Evolutionary conservation across 78 protist species (phyloP), one percentile per base, ranked within the genome.

Genomic region (Tieghemostelium lacteum): DNA sequence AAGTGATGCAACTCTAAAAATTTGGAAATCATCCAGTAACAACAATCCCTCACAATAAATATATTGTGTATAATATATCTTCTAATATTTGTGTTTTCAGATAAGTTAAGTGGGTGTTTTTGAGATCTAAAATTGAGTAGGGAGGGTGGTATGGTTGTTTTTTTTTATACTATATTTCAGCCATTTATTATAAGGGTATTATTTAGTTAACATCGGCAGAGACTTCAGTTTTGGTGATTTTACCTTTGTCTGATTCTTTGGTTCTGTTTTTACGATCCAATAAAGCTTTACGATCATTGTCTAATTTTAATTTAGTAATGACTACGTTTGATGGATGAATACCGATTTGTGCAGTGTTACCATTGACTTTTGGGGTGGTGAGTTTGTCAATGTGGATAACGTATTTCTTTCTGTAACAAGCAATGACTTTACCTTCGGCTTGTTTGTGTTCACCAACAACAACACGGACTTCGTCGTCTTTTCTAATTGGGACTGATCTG

Each of bases 391-490:
- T 65, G 97, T 98, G 96, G 94, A 99, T 87, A 73, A 92, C 94
- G 92, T 74, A 98, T 93, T 97, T 97, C 94, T 87, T 67, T 40
- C 99, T 96, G 99, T 97, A 95, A 77, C 96, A 97, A 36, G 72
- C 49, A 37, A 78, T 50, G 67, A 98, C 96, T 95, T 97, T 93
- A 73, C 99, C 99, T 67, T 93, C 65, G 66, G 63, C 40, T 28
- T 94, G 95, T 96, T 98, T 98, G 96, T 87, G 31, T 37, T 42
- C 71, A 24, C 99, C 99, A 29, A 97, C 86, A 40, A 87, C 76
- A 49, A 98, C 96, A 16, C 49, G 54, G 49, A 98, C 99, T 96
- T 97, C 99, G 69, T 99, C 99, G 63, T 97, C 99, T 95, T 96
- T 97, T 75, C 99, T 97, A 93, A 99, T 74, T 66, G 99, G 99